A percentile compares a stretch with the other conserved stretches of the same genome.
Conservation (phyloP, 495 filamentous ascomycete genomes). For the Aspergillus incahuasiensis region DNA sequence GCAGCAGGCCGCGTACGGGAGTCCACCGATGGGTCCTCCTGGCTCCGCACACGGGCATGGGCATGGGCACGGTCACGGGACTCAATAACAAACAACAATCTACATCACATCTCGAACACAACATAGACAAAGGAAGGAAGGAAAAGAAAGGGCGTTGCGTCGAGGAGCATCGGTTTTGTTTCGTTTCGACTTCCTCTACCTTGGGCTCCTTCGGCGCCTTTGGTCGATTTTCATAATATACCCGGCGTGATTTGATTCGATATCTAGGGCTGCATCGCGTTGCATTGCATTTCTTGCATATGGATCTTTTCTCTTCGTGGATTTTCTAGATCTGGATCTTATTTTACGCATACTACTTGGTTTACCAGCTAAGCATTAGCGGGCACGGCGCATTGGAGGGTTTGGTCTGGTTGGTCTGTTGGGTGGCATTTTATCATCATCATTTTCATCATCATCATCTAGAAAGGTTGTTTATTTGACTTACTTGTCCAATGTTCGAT, state of each 20-base stretch:
- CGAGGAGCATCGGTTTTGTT: background rate
- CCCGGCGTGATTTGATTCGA: background rate
- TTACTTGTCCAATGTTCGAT: background rate
- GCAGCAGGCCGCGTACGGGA: slow-evolving; percentile 28
- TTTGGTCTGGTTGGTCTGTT: slow-evolving; percentile 19
- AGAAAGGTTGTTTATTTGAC: background rate
- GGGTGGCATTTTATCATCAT: slow-evolving; percentile 31
- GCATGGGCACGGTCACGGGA: slow-evolving; percentile 10
- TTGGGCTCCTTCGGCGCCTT: too few species aligned
- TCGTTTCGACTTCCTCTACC: background rate
- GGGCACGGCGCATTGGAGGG: slow-evolving; percentile 42
- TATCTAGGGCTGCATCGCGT: too few species aligned
- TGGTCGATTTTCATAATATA: slow-evolving; percentile 11
- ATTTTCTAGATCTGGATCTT: slow-evolving; percentile 2
- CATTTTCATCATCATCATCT: background rate
- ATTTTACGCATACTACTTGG: slow-evolving; percentile 25
- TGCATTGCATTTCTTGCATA: slow-evolving; percentile 1
- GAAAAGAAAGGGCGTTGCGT: background rate
- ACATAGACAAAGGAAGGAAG: too few species aligned
- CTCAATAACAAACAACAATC: slow-evolving; percentile 2
- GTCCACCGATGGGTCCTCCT: slow-evolving; percentile 36
- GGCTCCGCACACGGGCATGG: slow-evolving; percentile 10
- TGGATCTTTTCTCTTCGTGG: background rate
- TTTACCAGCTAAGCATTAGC: slow-evolving; percentile 42
- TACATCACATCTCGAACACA: background rate